Evolutionary conservation across 1,284 basidiomycete species (phyloP).

Genomic region (Phaffia rhodozyma): DNA sequence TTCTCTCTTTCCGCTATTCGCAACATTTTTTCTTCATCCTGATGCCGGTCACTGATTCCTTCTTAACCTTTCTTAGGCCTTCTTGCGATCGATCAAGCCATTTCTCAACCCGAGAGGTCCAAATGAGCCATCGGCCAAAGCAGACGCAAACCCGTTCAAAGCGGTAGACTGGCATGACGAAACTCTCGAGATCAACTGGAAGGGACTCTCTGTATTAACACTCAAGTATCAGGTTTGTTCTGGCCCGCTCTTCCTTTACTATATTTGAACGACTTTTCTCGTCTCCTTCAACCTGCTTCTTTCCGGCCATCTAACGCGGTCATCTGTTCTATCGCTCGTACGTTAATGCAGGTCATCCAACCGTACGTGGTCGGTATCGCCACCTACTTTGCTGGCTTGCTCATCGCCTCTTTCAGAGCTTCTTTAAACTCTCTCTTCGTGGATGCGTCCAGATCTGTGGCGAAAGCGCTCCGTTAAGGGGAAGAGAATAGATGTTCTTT

Average conservation of each 20-base stretch:
- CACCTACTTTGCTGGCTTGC: conserved; percentile 7
- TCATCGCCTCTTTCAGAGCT: no score
- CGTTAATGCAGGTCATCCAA: conserved; percentile 5
- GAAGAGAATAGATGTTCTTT: no score
- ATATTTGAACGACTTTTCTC: not conserved
- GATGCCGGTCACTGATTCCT: not conserved
- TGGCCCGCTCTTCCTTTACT: not conserved
- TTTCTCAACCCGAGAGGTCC: conserved; percentile 3
- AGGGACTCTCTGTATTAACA: conserved; percentile 10
- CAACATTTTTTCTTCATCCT: no score
- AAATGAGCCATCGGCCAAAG: not conserved
- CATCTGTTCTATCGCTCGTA: not conserved
- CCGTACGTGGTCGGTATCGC: conserved; percentile 11
- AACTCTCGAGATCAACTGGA: conserved; percentile 13
- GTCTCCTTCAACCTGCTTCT: not conserved
- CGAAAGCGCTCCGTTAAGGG: no score
- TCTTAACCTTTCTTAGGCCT: not conserved
- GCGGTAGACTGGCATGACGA: conserved; percentile 12
- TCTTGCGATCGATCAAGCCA: conserved; percentile 3
- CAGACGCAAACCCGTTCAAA: not conserved
- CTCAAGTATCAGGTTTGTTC: conserved; percentile 11
- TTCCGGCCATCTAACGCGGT: no score
- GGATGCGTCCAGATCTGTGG: no score
- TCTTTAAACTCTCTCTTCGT: no score
- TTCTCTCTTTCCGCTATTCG: not conserved